These are phyloP conservation scores for Pythium biforme DNA, from an alignment of 352 stramenopile species.

Conservation along the genomic window DNA sequence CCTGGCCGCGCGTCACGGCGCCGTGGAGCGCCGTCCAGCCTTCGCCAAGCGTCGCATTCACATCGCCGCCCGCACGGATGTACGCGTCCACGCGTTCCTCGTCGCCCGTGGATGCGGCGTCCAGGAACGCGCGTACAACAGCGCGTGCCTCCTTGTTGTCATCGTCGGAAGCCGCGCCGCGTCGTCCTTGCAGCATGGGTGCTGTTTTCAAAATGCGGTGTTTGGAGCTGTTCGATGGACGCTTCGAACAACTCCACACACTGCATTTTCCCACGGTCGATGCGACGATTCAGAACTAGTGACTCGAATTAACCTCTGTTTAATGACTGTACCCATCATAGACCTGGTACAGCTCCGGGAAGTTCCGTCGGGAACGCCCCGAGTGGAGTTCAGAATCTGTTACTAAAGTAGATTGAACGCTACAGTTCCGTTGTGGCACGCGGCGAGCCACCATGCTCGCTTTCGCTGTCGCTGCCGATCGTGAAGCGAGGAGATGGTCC, in stretches of 20 bases:
- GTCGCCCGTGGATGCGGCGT: slow-evolving; percentile 47
- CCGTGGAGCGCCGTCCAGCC: slow-evolving; percentile 73
- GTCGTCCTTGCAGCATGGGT: too few relatives aligned
- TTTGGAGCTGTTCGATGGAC: too few relatives aligned
- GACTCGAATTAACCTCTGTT: background rate
- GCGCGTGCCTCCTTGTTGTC: background rate
- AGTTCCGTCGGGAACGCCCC: too few relatives aligned
- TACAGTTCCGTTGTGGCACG: slow-evolving; percentile 20
- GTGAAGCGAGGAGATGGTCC: slow-evolving; percentile 25
- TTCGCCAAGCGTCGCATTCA: slow-evolving; percentile 60
- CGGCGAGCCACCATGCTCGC: slow-evolving; percentile 25
- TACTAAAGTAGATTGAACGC: background rate
- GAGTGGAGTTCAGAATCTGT: too few relatives aligned
- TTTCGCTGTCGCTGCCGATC: slow-evolving; percentile 32
- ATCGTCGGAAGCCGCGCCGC: too few relatives aligned
- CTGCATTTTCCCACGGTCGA: too few relatives aligned
- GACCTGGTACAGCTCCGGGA: background rate
- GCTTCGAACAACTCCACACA: too few relatives aligned
- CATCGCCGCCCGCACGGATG: slow-evolving; percentile 31
- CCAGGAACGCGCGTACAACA: slow-evolving; percentile 39
- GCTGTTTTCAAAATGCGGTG: too few relatives aligned
- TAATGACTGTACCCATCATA: slow-evolving; percentile 30
- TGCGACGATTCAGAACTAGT: background rate
- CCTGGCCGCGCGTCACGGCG: slow-evolving; percentile 49
- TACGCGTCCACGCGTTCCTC: slow-evolving; percentile 39